A percentile compares a stretch with the other conserved stretches of the same genome.
phyloP scores from a whole-genome alignment of 2,329 filamentous ascomycete species.

The Pseudocercospora macadamiae region DNA sequence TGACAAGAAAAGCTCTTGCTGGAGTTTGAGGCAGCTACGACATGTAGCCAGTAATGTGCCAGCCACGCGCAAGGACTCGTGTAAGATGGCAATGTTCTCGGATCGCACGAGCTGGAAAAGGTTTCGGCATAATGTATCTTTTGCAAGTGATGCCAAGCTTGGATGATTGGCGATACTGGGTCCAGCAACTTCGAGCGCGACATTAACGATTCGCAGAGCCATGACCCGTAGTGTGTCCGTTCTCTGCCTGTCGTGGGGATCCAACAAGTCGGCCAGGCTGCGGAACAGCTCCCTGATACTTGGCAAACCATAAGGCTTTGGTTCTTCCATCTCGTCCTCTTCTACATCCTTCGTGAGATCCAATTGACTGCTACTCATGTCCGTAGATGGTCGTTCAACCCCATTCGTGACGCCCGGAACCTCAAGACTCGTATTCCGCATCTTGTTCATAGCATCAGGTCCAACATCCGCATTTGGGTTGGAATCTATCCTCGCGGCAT shows the following conservation, averaged over 20 bases:
- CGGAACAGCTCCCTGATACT: slow-evolving; percentile 94
- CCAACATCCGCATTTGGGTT: slow-evolving; percentile 47
- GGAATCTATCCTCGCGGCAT: slow-evolving; percentile 82
- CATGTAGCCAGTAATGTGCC: slow-evolving; percentile 91
- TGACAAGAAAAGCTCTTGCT: slow-evolving; percentile 93
- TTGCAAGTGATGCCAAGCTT: slow-evolving; percentile 80
- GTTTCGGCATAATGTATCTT: slow-evolving; percentile 90
- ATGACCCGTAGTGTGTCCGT: slow-evolving; percentile 96
- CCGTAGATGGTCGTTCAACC: slow-evolving; percentile 38
- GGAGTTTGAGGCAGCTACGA: slow-evolving; percentile 84
- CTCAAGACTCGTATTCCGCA: slow-evolving; percentile 65
- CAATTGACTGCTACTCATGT: slow-evolving; percentile 47
- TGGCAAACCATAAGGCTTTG: slow-evolving; percentile 85
- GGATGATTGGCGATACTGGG: slow-evolving; percentile 94
- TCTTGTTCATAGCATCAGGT: slow-evolving; percentile 44
- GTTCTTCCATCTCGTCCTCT: slow-evolving; percentile 47
- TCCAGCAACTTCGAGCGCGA: slow-evolving; percentile 92
- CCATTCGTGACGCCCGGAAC: slow-evolving; percentile 37
- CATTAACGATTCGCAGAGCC: slow-evolving; percentile 95
- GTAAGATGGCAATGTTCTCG: slow-evolving; percentile 92
- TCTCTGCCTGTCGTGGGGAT: slow-evolving; percentile 89
- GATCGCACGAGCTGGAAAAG: slow-evolving; percentile 95
- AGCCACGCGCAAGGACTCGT: slow-evolving; percentile 88
- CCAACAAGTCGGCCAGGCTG: slow-evolving; percentile 88
- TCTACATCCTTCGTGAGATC: slow-evolving; percentile 43